Conservation (phyloP, 176 grass and related monocot species). For the Rhynchospora tenuis region DNA sequence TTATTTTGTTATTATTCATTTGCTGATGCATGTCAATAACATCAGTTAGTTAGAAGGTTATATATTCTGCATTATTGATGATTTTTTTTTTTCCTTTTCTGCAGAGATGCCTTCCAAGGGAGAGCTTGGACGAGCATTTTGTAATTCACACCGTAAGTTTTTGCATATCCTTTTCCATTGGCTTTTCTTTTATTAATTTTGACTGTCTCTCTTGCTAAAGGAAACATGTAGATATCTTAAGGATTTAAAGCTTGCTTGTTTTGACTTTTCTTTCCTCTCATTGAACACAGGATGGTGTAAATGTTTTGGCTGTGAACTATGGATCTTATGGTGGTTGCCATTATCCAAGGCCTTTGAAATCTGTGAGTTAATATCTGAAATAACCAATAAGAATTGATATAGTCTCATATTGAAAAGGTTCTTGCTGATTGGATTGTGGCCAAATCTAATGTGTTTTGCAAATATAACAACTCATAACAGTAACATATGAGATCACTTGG, state of each 20-base stretch:
- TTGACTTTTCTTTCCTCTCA: slow-evolving; percentile 22
- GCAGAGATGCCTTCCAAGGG: slow-evolving; percentile 90
- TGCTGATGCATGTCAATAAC: background rate
- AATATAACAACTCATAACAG: background rate
- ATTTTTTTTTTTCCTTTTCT: slow-evolving; percentile 26
- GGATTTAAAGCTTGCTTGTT: slow-evolving; percentile 15
- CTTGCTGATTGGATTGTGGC: background rate
- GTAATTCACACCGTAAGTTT: slow-evolving; percentile 86
- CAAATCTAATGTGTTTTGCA: background rate
- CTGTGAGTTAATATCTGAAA: slow-evolving; percentile 40
- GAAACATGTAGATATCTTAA: slow-evolving; percentile 1
- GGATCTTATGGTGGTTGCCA: slow-evolving; percentile 84
- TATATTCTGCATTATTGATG: slow-evolving; percentile 27
- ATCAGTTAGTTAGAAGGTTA: background rate
- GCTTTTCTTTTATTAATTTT: background rate
- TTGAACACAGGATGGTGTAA: slow-evolving; percentile 64
- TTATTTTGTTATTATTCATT: background rate
- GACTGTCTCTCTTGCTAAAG: background rate
- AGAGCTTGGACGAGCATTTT: slow-evolving; percentile 91
- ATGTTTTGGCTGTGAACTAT: slow-evolving; percentile 91
- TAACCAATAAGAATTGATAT: background rate
- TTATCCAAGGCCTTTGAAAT: slow-evolving; percentile 58
- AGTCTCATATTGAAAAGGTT: background rate
- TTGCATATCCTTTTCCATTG: no score
- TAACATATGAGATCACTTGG: background rate